Evolutionary conservation across 805 yeast genomes (phyloP).

Genomic region (Hermanozyma aechmeae): DNA sequence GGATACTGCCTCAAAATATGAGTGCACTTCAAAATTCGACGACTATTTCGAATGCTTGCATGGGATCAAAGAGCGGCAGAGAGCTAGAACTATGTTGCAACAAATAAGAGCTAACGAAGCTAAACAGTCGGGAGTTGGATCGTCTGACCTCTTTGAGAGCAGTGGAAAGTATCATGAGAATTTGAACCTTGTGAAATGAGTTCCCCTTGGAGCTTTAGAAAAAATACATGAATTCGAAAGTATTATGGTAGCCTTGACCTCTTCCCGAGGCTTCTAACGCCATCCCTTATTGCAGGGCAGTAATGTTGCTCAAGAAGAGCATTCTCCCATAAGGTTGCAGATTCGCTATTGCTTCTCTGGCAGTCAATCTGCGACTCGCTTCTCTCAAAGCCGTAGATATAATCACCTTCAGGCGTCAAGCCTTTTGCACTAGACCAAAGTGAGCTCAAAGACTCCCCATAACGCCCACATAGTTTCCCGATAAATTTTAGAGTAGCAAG

Average conservation of each 20-base stretch:
- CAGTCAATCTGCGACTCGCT: slow-evolving; percentile 41
- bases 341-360: slow-evolving; percentile 74
- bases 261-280: background rate
- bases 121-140: slow-evolving; percentile 30
- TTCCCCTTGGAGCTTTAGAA: no score
- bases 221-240: no score
- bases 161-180: slow-evolving; percentile 33
- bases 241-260: no score
- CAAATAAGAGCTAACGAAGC: slow-evolving; percentile 36
- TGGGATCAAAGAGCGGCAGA: slow-evolving; percentile 38
- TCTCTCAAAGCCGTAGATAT: slow-evolving; percentile 48
- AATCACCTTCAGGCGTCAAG: slow-evolving; percentile 62
- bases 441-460: slow-evolving; percentile 60
- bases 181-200: slow-evolving; percentile 32
- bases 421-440: slow-evolving; percentile 84
- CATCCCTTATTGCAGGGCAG: slow-evolving; percentile 36
- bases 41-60: slow-evolving; percentile 40
- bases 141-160: slow-evolving; percentile 33
- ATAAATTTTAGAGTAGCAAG: slow-evolving; percentile 70
- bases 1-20: slow-evolving; percentile 31
- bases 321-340: slow-evolving; percentile 87
- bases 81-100: slow-evolving; percentile 34
- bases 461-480: slow-evolving; percentile 64
- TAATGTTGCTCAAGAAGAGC: slow-evolving; percentile 74
- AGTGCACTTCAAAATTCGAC: slow-evolving; percentile 34